Base-by-base conservation (phyloP, 495 filamentous ascomycete species). In the Parachaetomium inaequale region DNA sequence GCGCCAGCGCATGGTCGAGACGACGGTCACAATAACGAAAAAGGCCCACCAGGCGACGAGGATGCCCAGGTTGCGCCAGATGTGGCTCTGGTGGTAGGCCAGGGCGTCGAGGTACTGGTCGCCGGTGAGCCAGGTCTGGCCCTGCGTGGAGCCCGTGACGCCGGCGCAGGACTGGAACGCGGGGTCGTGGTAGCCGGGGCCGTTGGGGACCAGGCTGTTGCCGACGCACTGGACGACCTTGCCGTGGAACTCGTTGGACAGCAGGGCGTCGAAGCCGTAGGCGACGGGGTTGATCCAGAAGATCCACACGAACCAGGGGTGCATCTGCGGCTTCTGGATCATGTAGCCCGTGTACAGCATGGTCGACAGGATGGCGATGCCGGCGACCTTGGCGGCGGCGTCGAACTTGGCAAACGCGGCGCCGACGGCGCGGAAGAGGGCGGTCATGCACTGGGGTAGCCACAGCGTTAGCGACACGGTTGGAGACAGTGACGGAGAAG, bases 21-120 rank as follows among this genome's bases (percentile, higher is more conserved):
- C 53, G 53, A 87, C 77, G 4, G 88, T 90, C 42, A 91, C 73
- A 40, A 84, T 59, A 54, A 92, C 81, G 61, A 89, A 91, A 4
- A 89, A 72, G 21, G 86, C 79, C 21, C 78, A 84, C 59, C 87
- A 90, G 17, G 83, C 86, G 47, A 89, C 80, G 57, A 91, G 62
- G 38, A 92, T 87, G 51, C 87, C 89, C 64, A 89, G 89, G 70
- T 93, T 92, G n/a, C 90, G 82, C 90, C 90, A 93, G 11, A 92
- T 70, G 68, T 93, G 83, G 29, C 69, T 64, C 6, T 84, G 81
- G n/a, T 78, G 81, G 67, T 91, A 92, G 25, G 81, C 70, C 63
- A 85, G 86, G 21, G 78, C 79, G 19, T 71, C 65, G 10, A 92
- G 65, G 64, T 91, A 93, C 26, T 79, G 74, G 21, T 78, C 72